Evolutionary conservation across 2,329 filamentous ascomycete genomes (phyloP), one percentile per base, ranked within the genome.

Genomic region (Mollisia scopiformis): DNA sequence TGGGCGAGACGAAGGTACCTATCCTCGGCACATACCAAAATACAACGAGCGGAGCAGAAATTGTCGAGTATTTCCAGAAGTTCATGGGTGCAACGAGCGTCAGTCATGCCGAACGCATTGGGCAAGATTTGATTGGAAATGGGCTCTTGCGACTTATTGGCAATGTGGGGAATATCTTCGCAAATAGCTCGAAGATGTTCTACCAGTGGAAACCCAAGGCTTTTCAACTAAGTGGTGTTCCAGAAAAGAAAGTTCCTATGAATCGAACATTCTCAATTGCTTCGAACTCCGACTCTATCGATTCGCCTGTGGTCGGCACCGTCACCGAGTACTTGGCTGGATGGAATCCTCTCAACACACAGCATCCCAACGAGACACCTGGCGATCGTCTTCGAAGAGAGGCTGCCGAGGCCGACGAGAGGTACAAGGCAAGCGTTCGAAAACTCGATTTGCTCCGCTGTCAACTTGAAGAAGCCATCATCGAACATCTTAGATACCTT

Each of bases 161-260:
- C 66, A 97, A 95, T 71, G 93, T 99, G 57, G 95, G 95, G 62
- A 98, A 86, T 77, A 92, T 90, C 1, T 99, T 99, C 74, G 93
- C 94, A 69, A 99, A 99, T 78, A 98, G 93, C 81, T 97, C 93
- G 66, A 92, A 90, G 77, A 90, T 98, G 87, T 94, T 91, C 74
- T 99, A 99, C 75, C 95, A 99, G 76, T 99, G 95, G 95, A 89
- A 92, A 57, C 87, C 93, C 7, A 96, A 92, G 78, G 89, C 91
- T 5, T 99, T 98, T 79, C 88, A 96, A 73, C 75, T 95, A 59
- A 88, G 92, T 27, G 94, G 93, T 23, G 82, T 97, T 56, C 93
- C 92, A 0, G 94, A 97, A 75, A 97, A 92, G 83, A 96, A 93
- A 80, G 82, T 84, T 61, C 75, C 86, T 1, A 74, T 94, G 53